Base-by-base conservation (phyloP, 495 filamentous ascomycete genomes). In the Chlorociboria aeruginascens region DNA sequence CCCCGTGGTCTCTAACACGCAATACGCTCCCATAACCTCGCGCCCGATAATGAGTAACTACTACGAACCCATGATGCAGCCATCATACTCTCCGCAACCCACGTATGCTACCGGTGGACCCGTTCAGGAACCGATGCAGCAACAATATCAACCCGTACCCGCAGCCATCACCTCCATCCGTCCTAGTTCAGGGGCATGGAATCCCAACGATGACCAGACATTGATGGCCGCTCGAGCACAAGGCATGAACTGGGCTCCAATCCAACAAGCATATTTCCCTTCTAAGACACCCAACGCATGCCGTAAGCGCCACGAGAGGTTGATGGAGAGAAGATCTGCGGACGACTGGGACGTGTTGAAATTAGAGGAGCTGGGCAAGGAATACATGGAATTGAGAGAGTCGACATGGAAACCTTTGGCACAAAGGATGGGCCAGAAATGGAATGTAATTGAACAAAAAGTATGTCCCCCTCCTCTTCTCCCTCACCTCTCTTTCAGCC, bases 251-350 rank as follows among this genome's bases (percentile, higher is more conserved):
- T 88, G 83, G 83, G 71, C 72, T 40, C 76, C 80, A 41, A 86
- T 88, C 55, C 77, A 83, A 47, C 67, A 67, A 47, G 71, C 69
- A 40, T 73, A 80, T 59, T 88, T 88, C 58, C 82, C 80, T 3
- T 66, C 62, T 55, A 88, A 87, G 66, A 81, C 82, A 6, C 71
- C 81, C 30, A 88, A 88, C 61, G 83, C 83, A 28, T 88, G 83
- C 64, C 81, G 83, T 12, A 88, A 88, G 60, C 71, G 83, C 36
- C 81, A 86, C 57, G 83, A 87, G 63, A 66, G 83, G 16, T 63
- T 87, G 49, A 78, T 86, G 74, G 81, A 84, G 61, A 71, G 75
- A 49, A 68, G 69, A 46, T 75, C 73, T 35, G 68, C 71, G 40
- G 80, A 82, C 52, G 78, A 81, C 49, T 86, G 81, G 73, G 81